Evolutionary conservation across 495 filamentous ascomycete species (phyloP).

Genomic region (Aspergillus asperescens): DNA sequence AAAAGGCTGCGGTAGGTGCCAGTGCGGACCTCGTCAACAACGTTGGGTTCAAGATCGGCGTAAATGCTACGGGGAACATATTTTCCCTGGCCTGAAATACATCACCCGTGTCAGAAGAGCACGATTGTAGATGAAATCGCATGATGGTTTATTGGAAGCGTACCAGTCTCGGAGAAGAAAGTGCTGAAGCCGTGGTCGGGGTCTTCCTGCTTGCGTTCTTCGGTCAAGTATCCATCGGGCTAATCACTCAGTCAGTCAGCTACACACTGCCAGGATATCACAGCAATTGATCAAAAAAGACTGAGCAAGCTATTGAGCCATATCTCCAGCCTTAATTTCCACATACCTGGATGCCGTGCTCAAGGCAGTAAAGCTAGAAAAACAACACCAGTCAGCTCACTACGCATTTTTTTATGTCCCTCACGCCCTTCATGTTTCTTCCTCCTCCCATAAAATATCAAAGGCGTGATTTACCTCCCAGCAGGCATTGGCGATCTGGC

Average conservation of each 20-base stretch:
- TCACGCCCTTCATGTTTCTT: not conserved
- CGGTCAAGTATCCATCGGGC: slow-evolving; percentile 98
- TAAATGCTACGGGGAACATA: slow-evolving; percentile 99
- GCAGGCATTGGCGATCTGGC: slow-evolving; percentile 99
- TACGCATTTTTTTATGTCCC: not conserved
- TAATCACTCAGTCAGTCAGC: slow-evolving; percentile 38
- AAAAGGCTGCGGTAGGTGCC: slow-evolving; percentile 93
- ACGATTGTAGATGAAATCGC: slow-evolving; percentile 8
- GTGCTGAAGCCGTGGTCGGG: slow-evolving; percentile 98
- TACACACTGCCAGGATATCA: not conserved
- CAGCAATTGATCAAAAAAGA: not conserved
- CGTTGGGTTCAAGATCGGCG: slow-evolving; percentile 98
- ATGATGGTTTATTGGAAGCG: slow-evolving; percentile 2
- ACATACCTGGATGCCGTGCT: slow-evolving; percentile 97
- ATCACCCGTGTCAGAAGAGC: slow-evolving; percentile 16
- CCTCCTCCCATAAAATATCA: not conserved
- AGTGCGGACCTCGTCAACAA: slow-evolving; percentile 98
- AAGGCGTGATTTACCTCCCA: slow-evolving; percentile 73
- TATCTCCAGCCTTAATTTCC: not conserved
- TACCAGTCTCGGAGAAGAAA: slow-evolving; percentile 99
- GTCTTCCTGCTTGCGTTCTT: slow-evolving; percentile 94
- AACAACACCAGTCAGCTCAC: slow-evolving; percentile 25
- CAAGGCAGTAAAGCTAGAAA: slow-evolving; percentile 92
- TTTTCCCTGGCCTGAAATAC: slow-evolving; percentile 79
- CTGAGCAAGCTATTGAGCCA: not conserved